A percentile compares a stretch with the other conserved stretches of the same genome.
phyloP scores from a whole-genome alignment of 352 stramenopile species.

The Phytophthora vignae region DNA sequence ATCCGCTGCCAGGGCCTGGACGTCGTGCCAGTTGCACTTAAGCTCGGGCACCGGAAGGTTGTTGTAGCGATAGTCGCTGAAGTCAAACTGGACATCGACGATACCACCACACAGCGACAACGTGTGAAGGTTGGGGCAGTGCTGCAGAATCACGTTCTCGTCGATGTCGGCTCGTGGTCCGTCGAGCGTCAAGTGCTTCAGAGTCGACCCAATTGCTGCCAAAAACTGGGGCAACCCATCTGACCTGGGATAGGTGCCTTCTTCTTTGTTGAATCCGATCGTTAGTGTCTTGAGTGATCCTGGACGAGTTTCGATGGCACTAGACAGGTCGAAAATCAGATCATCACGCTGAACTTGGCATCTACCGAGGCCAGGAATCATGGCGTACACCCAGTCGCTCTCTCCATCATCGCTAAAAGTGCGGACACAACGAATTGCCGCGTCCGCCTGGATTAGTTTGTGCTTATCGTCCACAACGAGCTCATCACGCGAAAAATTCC shows the following conservation, averaged over 20 bases:
- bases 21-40: neutral
- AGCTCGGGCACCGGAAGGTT: neutral
- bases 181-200: neutral
- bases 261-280: neutral
- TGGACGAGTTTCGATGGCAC: neutral
- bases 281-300: neutral
- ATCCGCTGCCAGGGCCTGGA: neutral
- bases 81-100: neutral
- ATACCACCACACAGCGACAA: neutral
- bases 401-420: neutral
- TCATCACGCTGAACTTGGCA: neutral
- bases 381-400: neutral
- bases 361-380: neutral
- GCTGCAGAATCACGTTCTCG: neutral
- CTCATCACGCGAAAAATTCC: neutral
- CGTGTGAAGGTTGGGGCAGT: neutral
- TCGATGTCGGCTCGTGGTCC: neutral
- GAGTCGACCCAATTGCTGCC: neutral
- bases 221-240: neutral
- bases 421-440: neutral
- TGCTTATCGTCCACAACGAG: neutral
- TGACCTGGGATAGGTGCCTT: neutral
- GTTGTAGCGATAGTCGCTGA: neutral
- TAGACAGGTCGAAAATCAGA: neutral
- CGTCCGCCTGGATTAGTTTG: neutral